Evolutionary conservation across 2,329 filamentous ascomycete genomes (phyloP).

Genomic region (Xylariaceae sp.): DNA sequence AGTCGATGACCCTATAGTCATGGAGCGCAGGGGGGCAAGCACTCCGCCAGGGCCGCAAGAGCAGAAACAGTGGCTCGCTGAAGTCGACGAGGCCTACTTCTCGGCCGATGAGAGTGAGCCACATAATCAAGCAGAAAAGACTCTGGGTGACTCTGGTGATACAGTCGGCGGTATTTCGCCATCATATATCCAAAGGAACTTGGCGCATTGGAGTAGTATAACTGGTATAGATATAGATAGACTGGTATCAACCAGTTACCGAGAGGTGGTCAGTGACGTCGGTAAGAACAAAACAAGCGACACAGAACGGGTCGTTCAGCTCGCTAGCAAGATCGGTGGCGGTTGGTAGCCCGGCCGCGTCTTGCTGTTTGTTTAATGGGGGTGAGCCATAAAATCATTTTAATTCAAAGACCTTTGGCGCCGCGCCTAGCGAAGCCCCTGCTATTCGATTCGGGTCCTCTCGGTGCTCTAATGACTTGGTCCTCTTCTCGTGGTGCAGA

Average conservation of each 20-base stretch:
- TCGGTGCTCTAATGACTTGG: conserved; percentile 66
- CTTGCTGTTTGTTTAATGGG: conserved; percentile 14
- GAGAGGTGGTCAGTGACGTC: conserved; percentile 91
- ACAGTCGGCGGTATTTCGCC: conserved; percentile 61
- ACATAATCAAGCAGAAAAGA: conserved; percentile 26
- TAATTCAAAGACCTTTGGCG: conserved; percentile 41
- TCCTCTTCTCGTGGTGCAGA: conserved; percentile 53
- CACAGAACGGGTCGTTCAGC: conserved; percentile 76
- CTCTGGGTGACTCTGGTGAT: conserved; percentile 29
- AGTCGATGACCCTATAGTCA: conserved; percentile 66
- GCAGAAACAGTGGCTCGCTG: conserved; percentile 78
- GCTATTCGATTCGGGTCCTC: conserved; percentile 71
- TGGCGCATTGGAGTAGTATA: conserved; percentile 69
- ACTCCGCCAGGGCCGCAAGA: conserved; percentile 65
- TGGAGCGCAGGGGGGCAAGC: conserved; percentile 42
- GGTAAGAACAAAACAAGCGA: conserved; percentile 68
- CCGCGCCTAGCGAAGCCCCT: conserved; percentile 67
- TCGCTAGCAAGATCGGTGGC: conserved; percentile 86
- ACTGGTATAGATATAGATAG: conserved; percentile 67
- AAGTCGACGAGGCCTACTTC: conserved; percentile 86
- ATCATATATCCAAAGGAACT: conserved; percentile 58
- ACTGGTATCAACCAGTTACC: conserved; percentile 79
- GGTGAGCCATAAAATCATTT: conserved; percentile 16
- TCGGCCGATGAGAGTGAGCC: conserved; percentile 58
- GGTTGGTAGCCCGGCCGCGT: conserved; percentile 83